These are phyloP conservation scores for Hypoxylon fragiforme DNA, from an alignment of 495 filamentous ascomycete genomes.

Conservation along the genomic window DNA sequence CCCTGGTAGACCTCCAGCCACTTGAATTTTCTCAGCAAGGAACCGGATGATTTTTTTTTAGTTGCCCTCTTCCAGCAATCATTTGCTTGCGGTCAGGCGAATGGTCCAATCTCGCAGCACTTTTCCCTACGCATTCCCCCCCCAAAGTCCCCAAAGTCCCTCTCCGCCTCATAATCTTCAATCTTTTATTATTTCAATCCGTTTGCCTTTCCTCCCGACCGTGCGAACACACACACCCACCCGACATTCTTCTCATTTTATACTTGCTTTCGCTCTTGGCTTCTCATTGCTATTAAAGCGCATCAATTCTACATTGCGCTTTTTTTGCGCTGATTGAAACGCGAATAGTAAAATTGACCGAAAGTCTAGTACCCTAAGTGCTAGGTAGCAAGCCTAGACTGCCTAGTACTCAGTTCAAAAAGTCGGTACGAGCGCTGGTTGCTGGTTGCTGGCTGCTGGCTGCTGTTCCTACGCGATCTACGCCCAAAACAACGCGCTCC, in stretches of 20 bases:
- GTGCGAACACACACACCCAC: slow-evolving; percentile 8
- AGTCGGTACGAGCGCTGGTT: slow-evolving; percentile 22
- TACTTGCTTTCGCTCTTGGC: slow-evolving; percentile 18
- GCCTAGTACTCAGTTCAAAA: too few relatives aligned
- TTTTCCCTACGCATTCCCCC: slow-evolving; percentile 14
- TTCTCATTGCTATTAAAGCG: slow-evolving; percentile 6
- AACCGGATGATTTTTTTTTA: slow-evolving; percentile 30
- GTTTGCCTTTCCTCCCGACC: slow-evolving; percentile 26
- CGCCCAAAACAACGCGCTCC: slow-evolving; percentile 45
- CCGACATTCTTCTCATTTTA: slow-evolving; percentile 14
- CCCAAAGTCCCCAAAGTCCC: slow-evolving; percentile 10
- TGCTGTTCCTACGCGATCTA: slow-evolving; percentile 29
- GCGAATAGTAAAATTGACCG: not conserved
- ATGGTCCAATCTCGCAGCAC: slow-evolving; percentile 25
- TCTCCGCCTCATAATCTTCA: slow-evolving; percentile 30
- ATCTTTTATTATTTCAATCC: slow-evolving; percentile 32
- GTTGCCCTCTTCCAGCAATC: slow-evolving; percentile 24
- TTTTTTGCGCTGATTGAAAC: slow-evolving; percentile 23
- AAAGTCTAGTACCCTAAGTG: too few relatives aligned
- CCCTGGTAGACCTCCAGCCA: slow-evolving; percentile 28
- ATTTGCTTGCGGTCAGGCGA: slow-evolving; percentile 30
- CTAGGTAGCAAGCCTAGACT: too few relatives aligned
- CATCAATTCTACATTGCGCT: slow-evolving; percentile 15
- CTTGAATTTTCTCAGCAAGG: slow-evolving; percentile 31
- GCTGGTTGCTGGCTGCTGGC: too few relatives aligned